These are phyloP conservation scores for Evernia prunastri DNA, from an alignment of 495 filamentous ascomycete genomes.

Conservation along the genomic window DNA sequence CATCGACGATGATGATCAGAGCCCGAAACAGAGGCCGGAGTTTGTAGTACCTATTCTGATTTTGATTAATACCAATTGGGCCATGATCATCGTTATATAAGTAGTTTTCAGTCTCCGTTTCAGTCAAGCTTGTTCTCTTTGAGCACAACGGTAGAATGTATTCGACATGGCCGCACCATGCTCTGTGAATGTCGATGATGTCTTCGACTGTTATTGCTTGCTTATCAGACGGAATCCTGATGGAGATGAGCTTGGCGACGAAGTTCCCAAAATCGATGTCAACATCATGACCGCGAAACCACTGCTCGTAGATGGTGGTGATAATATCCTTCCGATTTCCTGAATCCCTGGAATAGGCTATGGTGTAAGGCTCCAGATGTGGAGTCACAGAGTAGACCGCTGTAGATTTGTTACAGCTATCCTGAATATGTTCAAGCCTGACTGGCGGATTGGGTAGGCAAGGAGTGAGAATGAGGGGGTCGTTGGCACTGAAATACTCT, in stretches of 20 bases:
- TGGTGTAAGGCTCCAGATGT: conserved; percentile 1
- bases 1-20: conserved; percentile 11
- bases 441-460: conserved; percentile 2
- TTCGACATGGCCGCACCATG: conserved; percentile 17
- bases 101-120: background rate
- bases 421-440: conserved; percentile 10
- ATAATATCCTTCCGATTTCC: background rate
- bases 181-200: conserved; percentile 9
- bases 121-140: background rate
- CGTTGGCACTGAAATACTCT: conserved; percentile 3
- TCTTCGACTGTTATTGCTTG: conserved; percentile 5
- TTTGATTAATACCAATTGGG: conserved; percentile 5
- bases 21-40: conserved; percentile 8
- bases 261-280: conserved; percentile 11
- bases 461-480: conserved; percentile 4
- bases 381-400: conserved; percentile 5
- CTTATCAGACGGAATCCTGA: background rate
- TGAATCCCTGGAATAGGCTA: background rate
- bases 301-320: conserved; percentile 2
- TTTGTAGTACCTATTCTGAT: conserved; percentile 11
- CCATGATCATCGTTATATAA: conserved; percentile 4
- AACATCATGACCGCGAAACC: conserved; percentile 2
- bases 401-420: conserved; percentile 13
- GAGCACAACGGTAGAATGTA: conserved; percentile 12
- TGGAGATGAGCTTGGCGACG: conserved; percentile 8